These are phyloP conservation scores for Ophiocordyceps australis DNA, from an alignment of 2,329 filamentous ascomycete species.

Conservation along the genomic window DNA sequence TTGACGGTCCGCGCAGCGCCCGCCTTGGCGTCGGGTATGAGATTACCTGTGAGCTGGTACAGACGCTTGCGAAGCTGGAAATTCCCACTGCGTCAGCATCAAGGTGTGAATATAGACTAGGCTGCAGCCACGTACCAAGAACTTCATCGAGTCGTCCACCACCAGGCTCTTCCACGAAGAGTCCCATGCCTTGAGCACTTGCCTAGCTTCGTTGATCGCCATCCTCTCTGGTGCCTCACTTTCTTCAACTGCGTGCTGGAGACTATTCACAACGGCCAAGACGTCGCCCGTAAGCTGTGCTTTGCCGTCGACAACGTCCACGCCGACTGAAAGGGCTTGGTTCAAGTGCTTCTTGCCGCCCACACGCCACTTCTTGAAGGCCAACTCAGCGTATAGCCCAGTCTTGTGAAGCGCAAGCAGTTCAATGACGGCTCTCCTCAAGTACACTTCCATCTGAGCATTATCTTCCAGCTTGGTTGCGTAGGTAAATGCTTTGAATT, in stretches of 20 bases:
- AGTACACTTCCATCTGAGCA: slow-evolving; percentile 25
- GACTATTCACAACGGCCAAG: slow-evolving; percentile 11
- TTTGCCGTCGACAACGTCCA: slow-evolving; percentile 21
- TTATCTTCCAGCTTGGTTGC: slow-evolving; percentile 20
- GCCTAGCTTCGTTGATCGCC: slow-evolving; percentile 19
- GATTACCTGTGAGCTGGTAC: slow-evolving; percentile 62
- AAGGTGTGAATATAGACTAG: neutral
- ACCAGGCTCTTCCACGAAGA: slow-evolving; percentile 37
- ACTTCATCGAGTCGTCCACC: slow-evolving; percentile 46
- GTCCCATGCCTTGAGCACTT: slow-evolving; percentile 27
- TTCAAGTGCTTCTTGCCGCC: slow-evolving; percentile 14
- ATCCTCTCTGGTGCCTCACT: slow-evolving; percentile 8
- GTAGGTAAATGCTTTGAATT: slow-evolving; percentile 24
- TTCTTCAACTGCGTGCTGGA: slow-evolving; percentile 12
- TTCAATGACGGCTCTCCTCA: slow-evolving; percentile 34
- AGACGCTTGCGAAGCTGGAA: slow-evolving; percentile 61
- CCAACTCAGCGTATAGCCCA: slow-evolving; percentile 11
- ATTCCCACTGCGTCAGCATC: neutral
- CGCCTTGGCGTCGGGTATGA: slow-evolving; percentile 54
- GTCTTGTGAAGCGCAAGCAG: slow-evolving; percentile 22
- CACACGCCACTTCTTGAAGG: slow-evolving; percentile 14
- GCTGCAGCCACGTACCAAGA: slow-evolving; percentile 41
- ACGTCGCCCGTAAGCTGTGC: slow-evolving; percentile 20
- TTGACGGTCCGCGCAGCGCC: slow-evolving; percentile 32
- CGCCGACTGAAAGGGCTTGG: slow-evolving; percentile 14